Conservation (phyloP, 2,329 filamentous ascomycete genomes). For the Pochonia chlamydosporia region DNA sequence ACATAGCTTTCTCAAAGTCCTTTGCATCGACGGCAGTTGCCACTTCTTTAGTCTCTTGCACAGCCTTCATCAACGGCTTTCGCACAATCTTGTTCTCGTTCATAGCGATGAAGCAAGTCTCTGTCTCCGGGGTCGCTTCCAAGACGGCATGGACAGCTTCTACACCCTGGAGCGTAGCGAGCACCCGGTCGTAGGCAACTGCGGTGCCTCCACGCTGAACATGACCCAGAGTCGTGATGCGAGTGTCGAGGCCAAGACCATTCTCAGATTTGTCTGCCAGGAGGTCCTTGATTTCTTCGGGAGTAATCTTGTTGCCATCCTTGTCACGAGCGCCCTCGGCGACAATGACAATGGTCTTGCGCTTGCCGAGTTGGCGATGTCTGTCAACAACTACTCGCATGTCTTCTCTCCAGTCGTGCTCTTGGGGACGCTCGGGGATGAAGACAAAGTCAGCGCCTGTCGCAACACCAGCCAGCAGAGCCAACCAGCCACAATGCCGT, state of each 20-base stretch:
- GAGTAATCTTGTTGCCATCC: slow-evolving; percentile 76
- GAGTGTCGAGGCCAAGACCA: slow-evolving; percentile 78
- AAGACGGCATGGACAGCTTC: slow-evolving; percentile 90
- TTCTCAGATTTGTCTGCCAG: slow-evolving; percentile 63
- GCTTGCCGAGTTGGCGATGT: slow-evolving; percentile 85
- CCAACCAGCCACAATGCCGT: slow-evolving; percentile 94
- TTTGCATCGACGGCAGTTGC: slow-evolving; percentile 75
- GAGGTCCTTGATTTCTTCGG: slow-evolving; percentile 77
- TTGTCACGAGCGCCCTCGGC: slow-evolving; percentile 90
- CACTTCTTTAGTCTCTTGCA: slow-evolving; percentile 79
- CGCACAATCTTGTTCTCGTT: slow-evolving; percentile 97
- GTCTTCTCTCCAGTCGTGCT: slow-evolving; percentile 80
- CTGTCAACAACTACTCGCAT: slow-evolving; percentile 76
- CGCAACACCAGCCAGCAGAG: slow-evolving; percentile 90
- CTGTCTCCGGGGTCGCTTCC: slow-evolving; percentile 80
- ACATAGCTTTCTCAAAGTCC: slow-evolving; percentile 84
- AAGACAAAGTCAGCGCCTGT: slow-evolving; percentile 96
- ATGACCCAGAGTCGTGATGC: slow-evolving; percentile 91
- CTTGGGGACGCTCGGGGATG: slow-evolving; percentile 87
- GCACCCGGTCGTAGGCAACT: slow-evolving; percentile 89
- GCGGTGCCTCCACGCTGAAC: slow-evolving; percentile 94
- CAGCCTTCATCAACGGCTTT: slow-evolving; percentile 83
- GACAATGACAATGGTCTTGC: slow-evolving; percentile 96
- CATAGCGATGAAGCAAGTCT: slow-evolving; percentile 92
- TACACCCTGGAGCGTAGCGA: slow-evolving; percentile 87